Evolutionary conservation across 768 basidiomycete genomes (phyloP).

Genomic region (Mycena latifolia): DNA sequence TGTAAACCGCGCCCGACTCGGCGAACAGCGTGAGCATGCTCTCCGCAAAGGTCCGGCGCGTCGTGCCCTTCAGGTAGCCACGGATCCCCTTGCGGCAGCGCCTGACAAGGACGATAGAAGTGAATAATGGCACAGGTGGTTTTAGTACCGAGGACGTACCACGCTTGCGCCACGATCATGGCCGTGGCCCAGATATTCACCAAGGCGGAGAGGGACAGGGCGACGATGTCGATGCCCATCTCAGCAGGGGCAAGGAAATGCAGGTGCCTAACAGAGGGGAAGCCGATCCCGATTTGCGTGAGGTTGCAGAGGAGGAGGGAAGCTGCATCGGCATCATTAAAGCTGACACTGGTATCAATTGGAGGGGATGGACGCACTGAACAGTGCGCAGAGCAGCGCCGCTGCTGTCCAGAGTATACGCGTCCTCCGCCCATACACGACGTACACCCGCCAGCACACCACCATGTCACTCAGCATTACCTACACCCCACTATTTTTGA

Average conservation of each 20-base stretch:
- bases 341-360: no score
- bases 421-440: no score
- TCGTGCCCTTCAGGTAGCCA: constrained; percentile 4
- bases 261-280: neutral
- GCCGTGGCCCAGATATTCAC: constrained; percentile 26
- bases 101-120: neutral
- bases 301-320: constrained; percentile 24
- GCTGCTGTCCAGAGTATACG: neutral
- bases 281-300: constrained; percentile 17
- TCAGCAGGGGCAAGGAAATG: constrained; percentile 4
- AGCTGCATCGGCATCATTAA: constrained; percentile 25
- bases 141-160: constrained; percentile 16
- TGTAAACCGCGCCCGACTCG: constrained; percentile 18
- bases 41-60: constrained; percentile 9
- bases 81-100: neutral
- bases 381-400: neutral
- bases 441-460: no score
- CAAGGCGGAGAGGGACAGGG: constrained; percentile 7
- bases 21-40: constrained; percentile 20
- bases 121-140: no score
- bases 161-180: constrained; percentile 19
- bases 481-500: neutral
- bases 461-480: neutral
- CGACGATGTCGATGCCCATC: constrained; percentile 8
- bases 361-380: neutral